phyloP scores from a whole-genome alignment of 257 asterid species.

The Euphrasia confusa region DNA sequence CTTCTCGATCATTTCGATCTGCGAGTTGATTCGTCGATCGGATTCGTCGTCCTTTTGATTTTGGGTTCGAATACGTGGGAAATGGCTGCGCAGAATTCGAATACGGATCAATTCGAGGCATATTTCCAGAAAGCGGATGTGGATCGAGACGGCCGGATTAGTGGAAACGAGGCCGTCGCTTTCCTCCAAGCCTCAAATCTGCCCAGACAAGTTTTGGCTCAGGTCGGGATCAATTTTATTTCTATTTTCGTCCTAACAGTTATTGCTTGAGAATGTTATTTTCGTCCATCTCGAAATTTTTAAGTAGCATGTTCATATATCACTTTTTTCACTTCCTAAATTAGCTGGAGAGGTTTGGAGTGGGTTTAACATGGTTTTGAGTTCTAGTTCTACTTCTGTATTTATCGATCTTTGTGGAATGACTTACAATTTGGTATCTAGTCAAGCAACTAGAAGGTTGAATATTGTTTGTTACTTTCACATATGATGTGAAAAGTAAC shows the following conservation, averaged over 20 bases:
- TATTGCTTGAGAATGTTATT: conserved; percentile 7
- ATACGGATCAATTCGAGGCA: conserved; percentile 71
- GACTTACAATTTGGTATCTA: not conserved
- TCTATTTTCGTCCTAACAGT: too few relatives aligned
- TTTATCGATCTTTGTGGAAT: conserved; percentile 9
- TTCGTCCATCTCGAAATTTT: conserved; percentile 15
- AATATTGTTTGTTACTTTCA: not conserved
- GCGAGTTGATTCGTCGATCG: conserved; percentile 33
- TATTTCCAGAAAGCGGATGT: conserved; percentile 81
- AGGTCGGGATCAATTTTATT: conserved; percentile 40
- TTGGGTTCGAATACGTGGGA: conserved; percentile 14
- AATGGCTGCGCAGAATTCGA: conserved; percentile 46
- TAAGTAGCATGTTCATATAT: conserved; percentile 2
- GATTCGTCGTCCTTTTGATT: conserved; percentile 27
- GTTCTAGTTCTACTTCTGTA: not conserved
- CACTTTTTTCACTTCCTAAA: not conserved
- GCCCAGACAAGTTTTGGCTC: conserved; percentile 83
- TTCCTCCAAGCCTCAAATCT: conserved; percentile 74
- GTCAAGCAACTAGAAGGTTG: conserved; percentile 10
- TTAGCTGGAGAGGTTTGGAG: conserved; percentile 9
- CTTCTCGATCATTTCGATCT: conserved; percentile 33
- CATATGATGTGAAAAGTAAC: not conserved
- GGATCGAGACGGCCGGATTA: conserved; percentile 95
- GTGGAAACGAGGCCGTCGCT: conserved; percentile 79
- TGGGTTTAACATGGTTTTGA: conserved; percentile 12